Evolutionary conservation across 2,329 filamentous ascomycete genomes (phyloP).

Genomic region (Drechmeria coniospora): DNA sequence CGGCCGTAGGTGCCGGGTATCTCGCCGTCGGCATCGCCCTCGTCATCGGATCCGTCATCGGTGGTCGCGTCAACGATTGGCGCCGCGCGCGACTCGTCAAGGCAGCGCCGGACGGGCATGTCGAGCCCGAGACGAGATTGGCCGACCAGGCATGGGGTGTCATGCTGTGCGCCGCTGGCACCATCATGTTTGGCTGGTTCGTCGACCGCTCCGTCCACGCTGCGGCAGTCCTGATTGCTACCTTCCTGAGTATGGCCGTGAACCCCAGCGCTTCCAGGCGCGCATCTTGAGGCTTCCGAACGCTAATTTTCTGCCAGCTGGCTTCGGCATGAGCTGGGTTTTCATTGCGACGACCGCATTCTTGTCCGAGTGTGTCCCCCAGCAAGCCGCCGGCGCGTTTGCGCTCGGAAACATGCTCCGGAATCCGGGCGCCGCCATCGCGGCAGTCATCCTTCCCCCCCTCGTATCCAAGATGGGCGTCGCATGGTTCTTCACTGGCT

Average conservation of each 20-base stretch:
- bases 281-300: too few relatives aligned
- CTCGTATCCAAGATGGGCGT: constrained; percentile 19
- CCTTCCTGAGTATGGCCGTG: constrained; percentile 13
- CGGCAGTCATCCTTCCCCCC: constrained; percentile 18
- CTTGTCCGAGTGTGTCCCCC: constrained; percentile 22
- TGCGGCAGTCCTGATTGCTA: constrained; percentile 13
- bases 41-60: constrained; percentile 18
- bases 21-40: constrained; percentile 12
- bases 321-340: constrained; percentile 23
- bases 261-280: too few relatives aligned
- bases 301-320: too few relatives aligned
- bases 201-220: constrained; percentile 13
- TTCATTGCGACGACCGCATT: constrained; percentile 26
- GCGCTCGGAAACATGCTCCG: constrained; percentile 23
- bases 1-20: constrained; percentile 19
- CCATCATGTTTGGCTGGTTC: constrained; percentile 26
- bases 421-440: constrained; percentile 22
- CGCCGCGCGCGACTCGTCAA: constrained; percentile 10
- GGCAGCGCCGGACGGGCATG: constrained; percentile 4
- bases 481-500: constrained; percentile 24
- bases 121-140: constrained; percentile 22
- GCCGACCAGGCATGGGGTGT: constrained; percentile 23
- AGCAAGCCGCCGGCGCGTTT: constrained; percentile 23
- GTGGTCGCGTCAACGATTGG: constrained; percentile 23
- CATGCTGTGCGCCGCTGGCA: constrained; percentile 19